Evolutionary conservation across 345 rosid genomes (phyloP), one percentile per base, ranked within the genome.

Genomic region (Odontarrhena argentea): DNA sequence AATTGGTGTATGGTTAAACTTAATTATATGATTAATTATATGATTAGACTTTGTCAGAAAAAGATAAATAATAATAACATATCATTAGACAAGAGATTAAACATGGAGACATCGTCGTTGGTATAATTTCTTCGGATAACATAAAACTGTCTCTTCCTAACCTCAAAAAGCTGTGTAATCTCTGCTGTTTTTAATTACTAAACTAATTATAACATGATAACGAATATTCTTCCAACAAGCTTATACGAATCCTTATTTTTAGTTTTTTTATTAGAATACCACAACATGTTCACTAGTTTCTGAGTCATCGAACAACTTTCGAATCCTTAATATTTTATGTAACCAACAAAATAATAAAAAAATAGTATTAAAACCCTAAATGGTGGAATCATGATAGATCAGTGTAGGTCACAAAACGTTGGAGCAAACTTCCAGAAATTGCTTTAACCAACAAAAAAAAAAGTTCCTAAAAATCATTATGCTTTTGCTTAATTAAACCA

Each of bases 231-330:
- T 57, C 12, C 55, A 7, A 5, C 30, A 63, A 71, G 18, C 35
- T 55, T 18, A 26, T 55, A 43, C 13, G 38, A 63, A 48, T 55
- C 13, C 28, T 40, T 55, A 7, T 1, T 53, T 54, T 37, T 28
- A 28, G 6, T 22, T 54, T 54, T 35, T 6, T 55, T 25, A 14
- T n/a, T 6, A 30, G 22, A 54, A 70, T 25, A 8, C 55, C 5
- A 46, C 14, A 55, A 47, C 22, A 37, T 55, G 47, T 55, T 18
- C 7, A 36, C 42, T 54, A 54, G 63, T 54, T 70, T 62, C 63
- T 9, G 74, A 70, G 63, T 70, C 74, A 70, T 54, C 50, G 36
- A 62, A 11, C 63, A 61, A 70, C 74, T 61, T 53, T 61, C 48
- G 66, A 60, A 60, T 34, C 43, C 66, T 32, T 10, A 48, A 32